Evolutionary conservation across 2,329 filamentous ascomycete genomes (phyloP).

Genomic region (Aspergillus ruber): DNA sequence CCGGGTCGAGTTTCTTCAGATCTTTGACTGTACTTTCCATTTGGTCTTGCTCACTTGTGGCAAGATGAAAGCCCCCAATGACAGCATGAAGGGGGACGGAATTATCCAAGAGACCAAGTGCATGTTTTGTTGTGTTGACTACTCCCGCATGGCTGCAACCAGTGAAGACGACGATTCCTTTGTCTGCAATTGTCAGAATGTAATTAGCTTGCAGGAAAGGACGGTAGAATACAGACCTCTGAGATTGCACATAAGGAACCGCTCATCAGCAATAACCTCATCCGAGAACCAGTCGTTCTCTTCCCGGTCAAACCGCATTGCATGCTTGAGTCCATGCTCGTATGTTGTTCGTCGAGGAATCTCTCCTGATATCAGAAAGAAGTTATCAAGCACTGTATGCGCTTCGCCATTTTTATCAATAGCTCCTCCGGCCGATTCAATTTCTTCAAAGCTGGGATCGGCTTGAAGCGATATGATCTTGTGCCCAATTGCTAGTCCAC

Average conservation of each 20-base stretch:
- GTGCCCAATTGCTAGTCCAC: conserved; percentile 40
- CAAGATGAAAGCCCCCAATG: conserved; percentile 50
- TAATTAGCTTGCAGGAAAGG: too few relatives aligned
- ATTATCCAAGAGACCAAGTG: conserved; percentile 33
- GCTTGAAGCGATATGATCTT: conserved; percentile 46
- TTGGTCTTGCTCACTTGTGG: conserved; percentile 39
- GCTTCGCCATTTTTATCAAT: conserved; percentile 34
- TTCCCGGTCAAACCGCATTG: conserved; percentile 37
- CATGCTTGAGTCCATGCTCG: conserved; percentile 43
- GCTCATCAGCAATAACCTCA: conserved; percentile 47
- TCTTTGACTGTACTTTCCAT: conserved; percentile 44
- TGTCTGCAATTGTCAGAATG: too few relatives aligned
- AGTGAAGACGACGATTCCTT: conserved; percentile 50
- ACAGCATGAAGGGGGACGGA: conserved; percentile 43
- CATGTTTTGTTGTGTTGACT: conserved; percentile 46
- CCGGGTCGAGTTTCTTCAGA: conserved; percentile 42
- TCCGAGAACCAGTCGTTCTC: conserved; percentile 43
- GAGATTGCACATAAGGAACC: conserved; percentile 49
- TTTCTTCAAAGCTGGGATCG: conserved; percentile 47
- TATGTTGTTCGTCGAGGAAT: conserved; percentile 48
- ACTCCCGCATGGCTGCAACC: conserved; percentile 53
- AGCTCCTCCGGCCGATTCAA: conserved; percentile 37
- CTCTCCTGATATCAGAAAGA: conserved; percentile 49
- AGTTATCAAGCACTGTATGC: conserved; percentile 45
- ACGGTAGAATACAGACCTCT: too few relatives aligned